Evolutionary conservation across 1,284 basidiomycete species (phyloP), one percentile per base, ranked within the genome.

Genomic region (Sanguinoderma infundibulare): DNA sequence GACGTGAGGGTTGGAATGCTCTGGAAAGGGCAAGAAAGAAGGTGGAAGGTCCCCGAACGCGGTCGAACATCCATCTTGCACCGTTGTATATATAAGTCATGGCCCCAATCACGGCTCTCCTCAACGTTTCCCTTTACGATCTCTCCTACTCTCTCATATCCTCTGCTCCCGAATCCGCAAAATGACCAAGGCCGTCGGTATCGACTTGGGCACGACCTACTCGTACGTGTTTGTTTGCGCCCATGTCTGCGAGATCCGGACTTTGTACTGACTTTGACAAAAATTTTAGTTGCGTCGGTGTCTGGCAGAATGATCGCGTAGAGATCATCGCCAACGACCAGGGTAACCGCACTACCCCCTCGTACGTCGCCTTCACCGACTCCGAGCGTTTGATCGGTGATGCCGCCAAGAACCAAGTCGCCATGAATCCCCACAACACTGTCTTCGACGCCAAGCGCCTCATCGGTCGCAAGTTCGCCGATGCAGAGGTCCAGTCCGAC

Each of bases 341-440:
- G 92, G 97, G 96, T 75, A 98, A 98, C 90, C 90, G 97, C 71
- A 98, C 97, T 72, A 98, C 97, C 61, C 97, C 97, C 61, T 99
- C 97, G 70, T 98, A 98, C 81, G 97, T 98, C 79, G 95, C 97
- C 71, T 98, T 99, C 87, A 96, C 95, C 70, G 83, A 94, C 69
- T 92, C 92, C 78, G 97, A 99, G 87, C 95, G 97, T 84, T 83
- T 99, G 77, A 98, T 98, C 75, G 97, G 96, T 78, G 97, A 98
- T 87, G 95, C 95, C 72, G 97, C 96, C 70, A 98, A 98, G 86
- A 98, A 98, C 82, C 91, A 95, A 83, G 89, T 92, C 72, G 94
- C 96, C 75, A 96, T 96, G 94, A 96, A 96, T 85, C 94, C 95
- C 67, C 84, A 85, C 74, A 96, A 97, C 86, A 98, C 96, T 69